Percentiles rank a stretch among this genome's conserved stretches.
Evolutionary conservation across 108 stramenopile species (phyloP).

Genomic region (Skeletonema potamos): DNA sequence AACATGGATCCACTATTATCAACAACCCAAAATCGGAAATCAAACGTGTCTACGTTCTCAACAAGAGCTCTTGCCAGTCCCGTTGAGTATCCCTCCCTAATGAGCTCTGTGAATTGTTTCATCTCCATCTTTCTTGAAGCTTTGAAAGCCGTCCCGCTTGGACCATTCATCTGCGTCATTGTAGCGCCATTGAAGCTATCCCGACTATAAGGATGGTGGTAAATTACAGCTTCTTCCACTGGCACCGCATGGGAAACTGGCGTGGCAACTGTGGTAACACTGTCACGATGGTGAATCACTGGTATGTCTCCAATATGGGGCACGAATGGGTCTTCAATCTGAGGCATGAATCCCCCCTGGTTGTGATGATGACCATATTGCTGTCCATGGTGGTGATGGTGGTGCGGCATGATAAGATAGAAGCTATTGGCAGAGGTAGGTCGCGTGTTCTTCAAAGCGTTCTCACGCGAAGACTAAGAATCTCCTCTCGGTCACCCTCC

Average conservation of each 20-base stretch:
- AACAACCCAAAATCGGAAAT: constrained; percentile 40
- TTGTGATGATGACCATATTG: not conserved
- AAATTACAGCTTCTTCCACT: not conserved
- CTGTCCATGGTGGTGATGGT: not conserved
- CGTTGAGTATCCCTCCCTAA: constrained; percentile 29
- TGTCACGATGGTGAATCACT: not conserved
- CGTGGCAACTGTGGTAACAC: not conserved
- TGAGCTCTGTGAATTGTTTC: constrained; percentile 12
- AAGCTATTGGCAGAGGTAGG: no score
- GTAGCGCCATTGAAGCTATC: not conserved
- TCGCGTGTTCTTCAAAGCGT: no score
- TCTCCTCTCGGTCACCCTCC: no score
- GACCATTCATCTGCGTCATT: constrained; percentile 14
- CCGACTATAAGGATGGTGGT: not conserved
- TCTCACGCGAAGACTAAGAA: no score
- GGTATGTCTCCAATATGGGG: not conserved
- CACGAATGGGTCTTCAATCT: not conserved
- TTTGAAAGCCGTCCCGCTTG: constrained; percentile 1
- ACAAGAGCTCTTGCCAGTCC: constrained; percentile 42
- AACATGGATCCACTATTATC: constrained; percentile 66
- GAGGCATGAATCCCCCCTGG: not conserved
- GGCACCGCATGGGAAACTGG: not conserved
- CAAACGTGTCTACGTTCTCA: constrained; percentile 19
- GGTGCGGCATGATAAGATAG: not conserved
- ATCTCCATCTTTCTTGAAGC: constrained; percentile 6